Evolutionary conservation across 805 yeast genomes (phyloP).

Genomic region (Candida bentonensis): DNA sequence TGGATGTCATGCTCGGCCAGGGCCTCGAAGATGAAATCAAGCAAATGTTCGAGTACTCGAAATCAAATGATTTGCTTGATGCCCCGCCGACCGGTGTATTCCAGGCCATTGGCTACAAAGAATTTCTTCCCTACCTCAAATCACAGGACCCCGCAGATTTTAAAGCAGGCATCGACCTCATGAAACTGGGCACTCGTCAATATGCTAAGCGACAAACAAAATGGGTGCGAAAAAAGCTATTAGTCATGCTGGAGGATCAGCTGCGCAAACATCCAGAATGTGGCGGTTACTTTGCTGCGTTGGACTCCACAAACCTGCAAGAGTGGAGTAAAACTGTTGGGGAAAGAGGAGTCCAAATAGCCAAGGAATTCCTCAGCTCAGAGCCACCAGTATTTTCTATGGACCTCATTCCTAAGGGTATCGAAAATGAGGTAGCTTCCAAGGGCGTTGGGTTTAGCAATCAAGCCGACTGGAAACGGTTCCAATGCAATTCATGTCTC

Average conservation of each 20-base stretch:
- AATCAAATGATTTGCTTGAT: slow-evolving; percentile 10
- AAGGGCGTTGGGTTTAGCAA: slow-evolving; percentile 10
- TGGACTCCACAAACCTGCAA: slow-evolving; percentile 63
- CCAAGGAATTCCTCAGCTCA: slow-evolving; percentile 25
- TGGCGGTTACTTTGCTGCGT: slow-evolving; percentile 50
- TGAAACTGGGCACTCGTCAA: slow-evolving; percentile 74
- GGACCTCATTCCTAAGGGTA: slow-evolving; percentile 24
- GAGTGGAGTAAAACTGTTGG: slow-evolving; percentile 48
- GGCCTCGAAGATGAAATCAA: slow-evolving; percentile 64
- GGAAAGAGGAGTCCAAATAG: slow-evolving; percentile 38
- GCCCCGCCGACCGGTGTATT: slow-evolving; percentile 62
- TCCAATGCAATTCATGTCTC: slow-evolving; percentile 46
- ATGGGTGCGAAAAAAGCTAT: slow-evolving; percentile 69
- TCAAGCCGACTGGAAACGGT: slow-evolving; percentile 47
- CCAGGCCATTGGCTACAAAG: slow-evolving; percentile 88
- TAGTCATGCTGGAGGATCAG: slow-evolving; percentile 40
- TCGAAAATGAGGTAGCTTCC: slow-evolving; percentile 18
- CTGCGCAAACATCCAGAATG: slow-evolving; percentile 33
- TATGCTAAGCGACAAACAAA: slow-evolving; percentile 82
- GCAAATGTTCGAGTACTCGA: slow-evolving; percentile 30
- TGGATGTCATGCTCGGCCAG: slow-evolving; percentile 61
- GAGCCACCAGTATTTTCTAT: background rate
- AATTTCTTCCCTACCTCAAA: slow-evolving; percentile 15
- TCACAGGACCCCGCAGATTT: slow-evolving; percentile 16
- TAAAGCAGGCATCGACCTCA: slow-evolving; percentile 44